Base-by-base conservation (phyloP, 805 yeast genomes). In the Lachancea dasiensis region DNA sequence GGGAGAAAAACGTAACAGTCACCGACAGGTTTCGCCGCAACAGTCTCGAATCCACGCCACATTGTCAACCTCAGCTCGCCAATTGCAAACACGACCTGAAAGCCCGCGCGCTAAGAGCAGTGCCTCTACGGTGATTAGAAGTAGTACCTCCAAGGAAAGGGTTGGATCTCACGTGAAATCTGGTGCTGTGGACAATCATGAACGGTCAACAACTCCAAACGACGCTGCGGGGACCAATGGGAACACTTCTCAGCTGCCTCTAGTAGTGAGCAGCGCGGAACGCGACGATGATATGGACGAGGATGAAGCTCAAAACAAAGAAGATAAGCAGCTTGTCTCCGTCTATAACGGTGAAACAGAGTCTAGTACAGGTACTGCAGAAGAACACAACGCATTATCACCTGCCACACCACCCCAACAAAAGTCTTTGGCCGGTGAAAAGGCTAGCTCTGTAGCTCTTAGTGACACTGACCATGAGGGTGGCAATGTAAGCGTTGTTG, bases 341-440 rank as follows among this genome's bases (percentile, higher is more conserved):
- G 50, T 49, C 18, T 52, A 53, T 40, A 47, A 54, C 25, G 52
- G 48, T 14, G 60, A 56, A 24, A 49, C 55, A 6, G 58, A 52
- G 34, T 48, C 52, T 25, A 54, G 57, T 36, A 52, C 60, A 1
- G 59, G 56, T 2, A 41, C 43, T 13, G 40, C 41, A 11, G 37
- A 33, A 13, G 38, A 40, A 8, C 38, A 36, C 25, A 32, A 34
- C 15, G 19, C 22, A 15, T 18, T 17, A 14, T 20, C 34, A 17
- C 13, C 27, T 32, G 36, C 42, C 37, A 33, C 45, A 23, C 31
- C 27, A 27, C 33, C 20, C 15, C 20, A 16, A 28, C 27, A 13
- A 22, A 13, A 14, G 21, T 13, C 15, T 8, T 11, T 9, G 20
- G n/a, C 21, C 13, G 28, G 10, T 34, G 52, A 40, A 33, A 41